Conservation (phyloP, 306 rosid genomes). For the Parietaria judaica region DNA sequence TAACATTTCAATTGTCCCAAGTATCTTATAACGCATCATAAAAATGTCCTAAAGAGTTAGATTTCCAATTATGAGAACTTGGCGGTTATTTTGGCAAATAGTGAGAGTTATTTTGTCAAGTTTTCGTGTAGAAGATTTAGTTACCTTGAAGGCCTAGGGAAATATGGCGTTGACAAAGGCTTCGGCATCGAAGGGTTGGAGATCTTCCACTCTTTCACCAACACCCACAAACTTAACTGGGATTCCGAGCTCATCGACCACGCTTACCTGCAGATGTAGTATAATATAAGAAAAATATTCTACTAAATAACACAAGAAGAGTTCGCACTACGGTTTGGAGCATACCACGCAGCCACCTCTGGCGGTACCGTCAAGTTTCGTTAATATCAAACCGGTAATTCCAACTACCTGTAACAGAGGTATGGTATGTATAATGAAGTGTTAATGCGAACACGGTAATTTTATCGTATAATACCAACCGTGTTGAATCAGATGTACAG, state of each 20-base stretch:
- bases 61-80: too few species aligned
- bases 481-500: slow-evolving; percentile 4
- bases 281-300: background rate
- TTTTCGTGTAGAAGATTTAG: too few species aligned
- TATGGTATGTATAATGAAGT: slow-evolving; percentile 7
- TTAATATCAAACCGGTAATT: slow-evolving; percentile 79
- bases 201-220: slow-evolving; percentile 88
- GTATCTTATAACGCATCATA: too few species aligned
- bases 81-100: too few species aligned
- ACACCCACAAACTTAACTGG: slow-evolving; percentile 96
- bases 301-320: background rate
- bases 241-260: slow-evolving; percentile 90
- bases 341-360: slow-evolving; percentile 99
- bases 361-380: slow-evolving; percentile 94
- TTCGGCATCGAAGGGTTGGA: slow-evolving; percentile 90
- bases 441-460: too few species aligned
- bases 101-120: too few species aligned
- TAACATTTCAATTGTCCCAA: too few species aligned
- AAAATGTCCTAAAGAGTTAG: too few species aligned
- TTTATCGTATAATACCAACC: background rate
- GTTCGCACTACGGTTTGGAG: background rate
- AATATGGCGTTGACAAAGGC: slow-evolving; percentile 93
- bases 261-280: slow-evolving; percentile 59
- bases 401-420: slow-evolving; percentile 65
- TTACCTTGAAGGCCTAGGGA: slow-evolving; percentile 21